Evolutionary conservation across 441 rosid species (phyloP), one percentile per base, ranked within the genome.

Genomic region (Cnidoscolus chayamansa): DNA sequence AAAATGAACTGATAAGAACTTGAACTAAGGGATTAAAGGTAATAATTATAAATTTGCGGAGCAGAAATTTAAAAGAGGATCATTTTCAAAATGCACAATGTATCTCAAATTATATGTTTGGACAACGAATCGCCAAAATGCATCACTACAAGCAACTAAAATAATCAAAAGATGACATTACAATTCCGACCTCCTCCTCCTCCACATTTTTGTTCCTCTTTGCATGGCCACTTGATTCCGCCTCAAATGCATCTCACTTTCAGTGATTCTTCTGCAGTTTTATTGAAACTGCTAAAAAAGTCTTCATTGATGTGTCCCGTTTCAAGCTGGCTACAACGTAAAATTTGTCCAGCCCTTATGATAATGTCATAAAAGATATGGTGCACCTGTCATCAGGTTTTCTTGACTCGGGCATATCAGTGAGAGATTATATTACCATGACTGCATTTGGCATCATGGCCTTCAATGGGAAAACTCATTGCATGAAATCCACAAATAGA

Each of bases 401-500:
- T 15, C 25, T 19, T 48, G 56, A 49, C 16, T 50, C 16, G 72
- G 37, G 37, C 12, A 32, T 15, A 56, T 50, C 16, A 20, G 50
- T 1, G 31, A 50, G 9, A 49, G 63, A 40, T 51, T 6, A 57
- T 15, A 31, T 49, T 58, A 35, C 31, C 61, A 45, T 53, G 35
- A 67, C 16, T 15, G 71, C 40, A 58, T 67, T 63, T 58, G 71
- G 65, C 68, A 65, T 40, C 60, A 61, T 53, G 40, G 69, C 49
- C 55, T 65, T 16, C 76, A 43, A 31, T n/a, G 15, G 49, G 61
- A 64, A 73, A 74, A 73, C 53, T 63, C 74, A 31, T 57, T 61
- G 76, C 76, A 64, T 47, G 77, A 71, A 77, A 74, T 32, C 67
- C 49, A 32, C 1, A 61, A 53, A 77, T 12, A 30, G 61, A 72